A percentile compares a stretch with the other conserved stretches of the same genome.
Evolutionary conservation across 495 filamentous ascomycete genomes (phyloP).

Genomic region (Oleoguttula mirabilis): DNA sequence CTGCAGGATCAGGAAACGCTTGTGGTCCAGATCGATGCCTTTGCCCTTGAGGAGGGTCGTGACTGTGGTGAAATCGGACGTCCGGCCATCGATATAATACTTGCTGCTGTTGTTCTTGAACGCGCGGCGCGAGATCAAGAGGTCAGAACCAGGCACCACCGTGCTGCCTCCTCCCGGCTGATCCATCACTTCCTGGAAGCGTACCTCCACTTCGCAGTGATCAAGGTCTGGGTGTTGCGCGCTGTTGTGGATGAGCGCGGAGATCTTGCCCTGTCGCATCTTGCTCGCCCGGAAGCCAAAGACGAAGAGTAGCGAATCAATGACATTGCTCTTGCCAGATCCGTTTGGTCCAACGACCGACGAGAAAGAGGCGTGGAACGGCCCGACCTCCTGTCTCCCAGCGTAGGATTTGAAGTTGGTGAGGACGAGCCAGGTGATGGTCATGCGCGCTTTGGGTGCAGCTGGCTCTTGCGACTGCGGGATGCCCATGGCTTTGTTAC

Average conservation of each 20-base stretch:
- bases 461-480: slow-evolving; percentile 47
- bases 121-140: slow-evolving; percentile 80
- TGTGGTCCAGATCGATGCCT: slow-evolving; percentile 93
- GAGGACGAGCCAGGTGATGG: slow-evolving; percentile 80
- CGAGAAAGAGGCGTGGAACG: slow-evolving; percentile 96
- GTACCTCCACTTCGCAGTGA: slow-evolving; percentile 87
- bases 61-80: slow-evolving; percentile 82
- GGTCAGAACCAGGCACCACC: slow-evolving; percentile 65
- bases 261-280: slow-evolving; percentile 98
- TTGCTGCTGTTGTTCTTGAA: slow-evolving; percentile 98
- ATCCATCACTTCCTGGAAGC: slow-evolving; percentile 91
- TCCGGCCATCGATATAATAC: slow-evolving; percentile 85
- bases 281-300: slow-evolving; percentile 98
- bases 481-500: slow-evolving; percentile 62
- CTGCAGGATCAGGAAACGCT: slow-evolving; percentile 93
- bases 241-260: slow-evolving; percentile 93
- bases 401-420: slow-evolving; percentile 99
- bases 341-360: slow-evolving; percentile 97
- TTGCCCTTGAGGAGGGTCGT: slow-evolving; percentile 77
- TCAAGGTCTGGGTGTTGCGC: slow-evolving; percentile 72
- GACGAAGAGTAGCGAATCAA: slow-evolving; percentile 93
- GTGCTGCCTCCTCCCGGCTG: slow-evolving; percentile 59
- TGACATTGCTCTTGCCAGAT: slow-evolving; percentile 97
- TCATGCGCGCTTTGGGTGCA: slow-evolving; percentile 69
- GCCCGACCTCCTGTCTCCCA: slow-evolving; percentile 85